These are phyloP conservation scores for Apiospora hydei DNA, from an alignment of 2,329 filamentous ascomycete species.

Conservation along the genomic window DNA sequence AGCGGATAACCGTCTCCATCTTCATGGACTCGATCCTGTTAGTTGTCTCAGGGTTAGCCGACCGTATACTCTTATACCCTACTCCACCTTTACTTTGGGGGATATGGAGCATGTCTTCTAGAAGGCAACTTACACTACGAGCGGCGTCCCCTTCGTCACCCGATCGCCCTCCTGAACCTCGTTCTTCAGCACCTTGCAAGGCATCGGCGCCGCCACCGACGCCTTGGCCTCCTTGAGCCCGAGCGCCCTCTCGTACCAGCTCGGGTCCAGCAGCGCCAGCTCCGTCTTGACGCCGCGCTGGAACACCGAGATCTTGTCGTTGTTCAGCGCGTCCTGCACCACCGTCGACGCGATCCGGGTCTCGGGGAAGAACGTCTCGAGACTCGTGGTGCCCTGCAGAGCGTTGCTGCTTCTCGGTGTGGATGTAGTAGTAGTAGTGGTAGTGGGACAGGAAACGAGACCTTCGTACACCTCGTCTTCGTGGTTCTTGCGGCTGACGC, in stretches of 20 bases:
- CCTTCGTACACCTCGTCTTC: constrained; percentile 52
- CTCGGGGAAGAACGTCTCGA: constrained; percentile 82
- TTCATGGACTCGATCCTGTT: constrained; percentile 83
- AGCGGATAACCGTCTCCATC: constrained; percentile 86
- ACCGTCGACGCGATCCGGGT: constrained; percentile 83
- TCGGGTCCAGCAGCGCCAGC: constrained; percentile 65
- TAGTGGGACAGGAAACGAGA: constrained; percentile 50
- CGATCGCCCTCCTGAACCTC: constrained; percentile 82
- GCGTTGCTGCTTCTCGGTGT: neutral
- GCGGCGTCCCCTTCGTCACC: constrained; percentile 84
- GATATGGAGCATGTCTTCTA: neutral
- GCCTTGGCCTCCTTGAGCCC: constrained; percentile 82
- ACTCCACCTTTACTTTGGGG: neutral
- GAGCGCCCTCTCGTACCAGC: constrained; percentile 87
- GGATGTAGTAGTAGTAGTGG: constrained; percentile 27
- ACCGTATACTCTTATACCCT: neutral
- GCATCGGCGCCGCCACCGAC: constrained; percentile 92
- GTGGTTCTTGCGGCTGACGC: constrained; percentile 51
- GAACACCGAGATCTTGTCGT: constrained; percentile 77
- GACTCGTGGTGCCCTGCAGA: constrained; percentile 38
- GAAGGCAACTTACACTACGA: constrained; percentile 74
- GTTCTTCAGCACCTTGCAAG: constrained; percentile 92
- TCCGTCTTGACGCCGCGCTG: constrained; percentile 69
- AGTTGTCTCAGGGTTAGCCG: constrained; percentile 35
- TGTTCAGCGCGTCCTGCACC: constrained; percentile 60